Percentiles rank a stretch among this genome's conserved stretches.
Evolutionary conservation across 306 rosid genomes (phyloP).

Genomic region (Glycine soja): DNA sequence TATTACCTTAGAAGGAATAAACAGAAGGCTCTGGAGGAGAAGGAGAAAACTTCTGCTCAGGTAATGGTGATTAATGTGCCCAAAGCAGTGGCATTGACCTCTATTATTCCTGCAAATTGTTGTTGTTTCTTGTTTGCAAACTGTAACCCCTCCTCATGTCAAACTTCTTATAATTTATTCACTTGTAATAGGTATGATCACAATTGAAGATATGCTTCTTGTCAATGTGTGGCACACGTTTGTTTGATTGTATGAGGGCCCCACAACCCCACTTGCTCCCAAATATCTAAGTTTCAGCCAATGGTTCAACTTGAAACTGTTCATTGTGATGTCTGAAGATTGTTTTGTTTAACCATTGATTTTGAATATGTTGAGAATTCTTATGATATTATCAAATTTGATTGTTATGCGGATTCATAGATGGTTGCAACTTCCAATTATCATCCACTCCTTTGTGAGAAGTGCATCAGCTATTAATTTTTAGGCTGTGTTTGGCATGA

Average conservation of each 20-base stretch:
- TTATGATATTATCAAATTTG: neutral
- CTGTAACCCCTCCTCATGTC: too few species aligned
- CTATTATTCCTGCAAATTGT: neutral
- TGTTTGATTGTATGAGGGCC: neutral
- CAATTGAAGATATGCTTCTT: slow-evolving; percentile 24
- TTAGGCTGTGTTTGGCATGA: slow-evolving; percentile 4
- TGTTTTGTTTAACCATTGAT: slow-evolving; percentile 28
- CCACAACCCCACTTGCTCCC: neutral
- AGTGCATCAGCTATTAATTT: neutral
- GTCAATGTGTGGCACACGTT: slow-evolving; percentile 32
- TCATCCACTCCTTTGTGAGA: slow-evolving; percentile 17
- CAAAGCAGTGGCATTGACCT: slow-evolving; percentile 24
- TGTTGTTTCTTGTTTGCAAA: too few species aligned
- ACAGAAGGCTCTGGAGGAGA: slow-evolving; percentile 79
- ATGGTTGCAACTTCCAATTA: too few species aligned
- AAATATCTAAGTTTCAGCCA: neutral
- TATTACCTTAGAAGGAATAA: slow-evolving; percentile 79
- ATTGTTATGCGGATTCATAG: neutral
- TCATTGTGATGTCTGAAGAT: neutral
- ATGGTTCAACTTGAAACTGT: slow-evolving; percentile 9
- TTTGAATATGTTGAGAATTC: neutral
- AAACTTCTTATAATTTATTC: neutral
- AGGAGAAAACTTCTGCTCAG: slow-evolving; percentile 72
- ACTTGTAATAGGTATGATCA: neutral
- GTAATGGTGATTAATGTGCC: slow-evolving; percentile 51